These are phyloP conservation scores for Sporothrix sp. DNA, from an alignment of 2,329 filamentous ascomycete genomes.

Conservation along the genomic window DNA sequence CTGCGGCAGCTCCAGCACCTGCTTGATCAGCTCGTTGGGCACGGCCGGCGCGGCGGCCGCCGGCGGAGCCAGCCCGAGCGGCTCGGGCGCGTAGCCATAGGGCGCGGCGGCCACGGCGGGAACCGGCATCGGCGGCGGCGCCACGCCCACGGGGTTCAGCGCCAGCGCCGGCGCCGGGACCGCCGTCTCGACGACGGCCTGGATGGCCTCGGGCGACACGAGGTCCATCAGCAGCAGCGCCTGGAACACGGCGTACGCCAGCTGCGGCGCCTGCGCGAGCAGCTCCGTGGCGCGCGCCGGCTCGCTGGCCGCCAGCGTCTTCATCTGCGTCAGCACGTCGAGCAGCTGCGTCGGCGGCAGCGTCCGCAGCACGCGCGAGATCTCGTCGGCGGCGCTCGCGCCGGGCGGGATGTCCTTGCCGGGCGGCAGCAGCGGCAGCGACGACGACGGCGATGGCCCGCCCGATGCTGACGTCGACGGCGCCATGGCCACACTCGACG, in stretches of 20 bases:
- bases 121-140: background rate
- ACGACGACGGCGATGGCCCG: slow-evolving; percentile 17
- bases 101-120: too few relatives aligned
- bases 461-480: background rate
- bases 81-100: background rate
- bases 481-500: background rate
- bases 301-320: slow-evolving; percentile 72
- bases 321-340: slow-evolving; percentile 91
- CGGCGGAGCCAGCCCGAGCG: slow-evolving; percentile 22
- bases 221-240: slow-evolving; percentile 86
- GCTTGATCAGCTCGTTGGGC: slow-evolving; percentile 63
- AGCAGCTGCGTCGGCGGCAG: slow-evolving; percentile 82
- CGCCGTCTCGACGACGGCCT: slow-evolving; percentile 53
- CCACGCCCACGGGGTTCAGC: too few relatives aligned
- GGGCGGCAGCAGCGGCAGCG: slow-evolving; percentile 68
- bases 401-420: slow-evolving; percentile 77
- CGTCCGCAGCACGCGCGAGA: slow-evolving; percentile 80
- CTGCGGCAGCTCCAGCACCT: slow-evolving; percentile 71
- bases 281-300: slow-evolving; percentile 78
- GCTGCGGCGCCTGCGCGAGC: slow-evolving; percentile 78
- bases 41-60: slow-evolving; percentile 32
- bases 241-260: slow-evolving; percentile 92
- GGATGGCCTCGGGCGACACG: slow-evolving; percentile 74
- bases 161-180: slow-evolving; percentile 16
- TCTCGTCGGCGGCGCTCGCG: slow-evolving; percentile 77